Conservation (phyloP, 495 filamentous ascomycete genomes). For the Penicillium ochrochloron region DNA sequence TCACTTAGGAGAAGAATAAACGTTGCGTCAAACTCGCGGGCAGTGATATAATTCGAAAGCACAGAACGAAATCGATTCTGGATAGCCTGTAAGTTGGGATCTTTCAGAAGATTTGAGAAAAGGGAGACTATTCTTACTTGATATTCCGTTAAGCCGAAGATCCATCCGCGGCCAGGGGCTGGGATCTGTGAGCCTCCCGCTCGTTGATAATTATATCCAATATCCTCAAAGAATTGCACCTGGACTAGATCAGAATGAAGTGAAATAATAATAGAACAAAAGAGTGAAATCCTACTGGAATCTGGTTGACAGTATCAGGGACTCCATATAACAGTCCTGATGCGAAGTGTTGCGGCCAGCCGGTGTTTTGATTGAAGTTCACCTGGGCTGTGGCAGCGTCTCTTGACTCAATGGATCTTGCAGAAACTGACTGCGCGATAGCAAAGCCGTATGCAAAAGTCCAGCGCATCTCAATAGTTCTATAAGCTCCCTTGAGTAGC, state of each 20-base stretch:
- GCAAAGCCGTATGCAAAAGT: background rate
- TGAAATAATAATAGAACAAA: background rate
- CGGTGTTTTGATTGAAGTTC: slow-evolving; percentile 3
- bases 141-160: background rate
- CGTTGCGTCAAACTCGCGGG: background rate
- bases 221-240: background rate
- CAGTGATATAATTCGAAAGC: background rate
- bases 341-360: slow-evolving; percentile 2
- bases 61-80: background rate
- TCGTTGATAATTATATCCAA: background rate
- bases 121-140: slow-evolving; percentile 1
- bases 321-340: background rate
- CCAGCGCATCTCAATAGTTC: background rate
- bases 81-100: background rate
- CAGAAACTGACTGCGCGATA: background rate
- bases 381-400: background rate
- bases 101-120: no score
- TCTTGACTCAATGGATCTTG: background rate
- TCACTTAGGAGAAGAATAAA: background rate
- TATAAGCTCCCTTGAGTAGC: no score
- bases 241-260: no score
- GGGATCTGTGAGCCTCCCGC: background rate
- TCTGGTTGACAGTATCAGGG: background rate
- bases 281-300: background rate
- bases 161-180: background rate